These are phyloP conservation scores for Prunus campanulata DNA, from an alignment of 306 rosid genomes.

Conservation along the genomic window DNA sequence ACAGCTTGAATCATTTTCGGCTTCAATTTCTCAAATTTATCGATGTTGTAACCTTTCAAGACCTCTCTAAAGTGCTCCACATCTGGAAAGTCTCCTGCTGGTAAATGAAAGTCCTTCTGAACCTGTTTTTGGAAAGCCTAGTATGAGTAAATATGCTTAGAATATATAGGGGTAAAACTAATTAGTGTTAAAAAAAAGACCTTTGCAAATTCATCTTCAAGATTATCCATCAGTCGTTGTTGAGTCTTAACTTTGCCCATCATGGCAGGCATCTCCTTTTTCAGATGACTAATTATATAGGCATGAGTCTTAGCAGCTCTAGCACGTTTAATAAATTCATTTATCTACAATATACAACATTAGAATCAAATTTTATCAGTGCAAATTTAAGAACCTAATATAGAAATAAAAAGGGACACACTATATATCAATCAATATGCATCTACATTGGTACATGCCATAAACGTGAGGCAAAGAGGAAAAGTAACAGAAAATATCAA, in stretches of 20 bases:
- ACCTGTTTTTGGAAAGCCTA: constrained; percentile 26
- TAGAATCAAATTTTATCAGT: too few relatives aligned
- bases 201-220: constrained; percentile 52
- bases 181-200: not conserved
- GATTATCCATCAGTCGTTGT: constrained; percentile 47
- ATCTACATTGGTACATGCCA: too few relatives aligned
- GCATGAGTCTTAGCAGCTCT: constrained; percentile 52
- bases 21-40: constrained; percentile 48
- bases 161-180: not conserved
- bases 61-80: constrained; percentile 47
- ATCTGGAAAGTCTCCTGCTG: constrained; percentile 44
- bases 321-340: constrained; percentile 53
- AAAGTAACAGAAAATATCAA: not conserved
- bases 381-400: too few relatives aligned
- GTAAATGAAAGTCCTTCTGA: constrained; percentile 46
- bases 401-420: too few relatives aligned
- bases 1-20: constrained; percentile 53
- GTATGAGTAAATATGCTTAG: not conserved
- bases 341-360: constrained; percentile 27
- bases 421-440: not conserved
- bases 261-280: constrained; percentile 54
- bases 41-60: constrained; percentile 36
- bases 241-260: constrained; percentile 51
- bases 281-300: constrained; percentile 50
- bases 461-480: not conserved